These are phyloP conservation scores for Lipomyces anomalus DNA, from an alignment of 805 yeast genomes.

Conservation along the genomic window DNA sequence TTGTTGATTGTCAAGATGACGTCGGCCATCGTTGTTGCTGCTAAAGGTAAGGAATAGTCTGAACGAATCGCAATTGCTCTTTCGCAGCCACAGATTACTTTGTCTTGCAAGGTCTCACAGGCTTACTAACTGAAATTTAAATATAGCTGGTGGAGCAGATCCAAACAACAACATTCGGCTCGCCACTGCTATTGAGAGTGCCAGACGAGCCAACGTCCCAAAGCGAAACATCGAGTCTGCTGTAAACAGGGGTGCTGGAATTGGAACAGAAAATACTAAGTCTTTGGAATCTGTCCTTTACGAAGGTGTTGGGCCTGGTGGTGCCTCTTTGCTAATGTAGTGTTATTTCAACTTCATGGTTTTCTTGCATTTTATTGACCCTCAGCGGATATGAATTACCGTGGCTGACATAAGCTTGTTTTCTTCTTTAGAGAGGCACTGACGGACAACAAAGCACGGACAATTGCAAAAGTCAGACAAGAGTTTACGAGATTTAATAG, in stretches of 20 bases:
- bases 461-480: slow-evolving; percentile 68
- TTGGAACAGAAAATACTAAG: slow-evolving; percentile 38
- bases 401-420: not conserved
- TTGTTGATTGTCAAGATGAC: slow-evolving; percentile 66
- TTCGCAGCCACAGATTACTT: no score
- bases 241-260: slow-evolving; percentile 76
- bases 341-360: not conserved
- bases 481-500: slow-evolving; percentile 61
- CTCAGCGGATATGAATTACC: not conserved
- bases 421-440: slow-evolving; percentile 51
- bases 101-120: no score
- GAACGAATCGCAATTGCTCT: not conserved
- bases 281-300: slow-evolving; percentile 55
- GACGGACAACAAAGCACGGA: slow-evolving; percentile 83
- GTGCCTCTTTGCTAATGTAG: slow-evolving; percentile 68
- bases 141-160: slow-evolving; percentile 47
- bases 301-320: slow-evolving; percentile 92
- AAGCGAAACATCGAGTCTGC: slow-evolving; percentile 86
- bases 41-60: slow-evolving; percentile 38
- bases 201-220: slow-evolving; percentile 67
- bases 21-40: slow-evolving; percentile 66
- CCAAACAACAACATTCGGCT: slow-evolving; percentile 54
- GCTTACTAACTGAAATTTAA: not conserved
- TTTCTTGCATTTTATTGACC: not conserved
- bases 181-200: slow-evolving; percentile 69